Evolutionary conservation across 192 early-diverging fungal genomes (phyloP), one percentile per base, ranked within the genome.

Genomic region (Podila epicladia): DNA sequence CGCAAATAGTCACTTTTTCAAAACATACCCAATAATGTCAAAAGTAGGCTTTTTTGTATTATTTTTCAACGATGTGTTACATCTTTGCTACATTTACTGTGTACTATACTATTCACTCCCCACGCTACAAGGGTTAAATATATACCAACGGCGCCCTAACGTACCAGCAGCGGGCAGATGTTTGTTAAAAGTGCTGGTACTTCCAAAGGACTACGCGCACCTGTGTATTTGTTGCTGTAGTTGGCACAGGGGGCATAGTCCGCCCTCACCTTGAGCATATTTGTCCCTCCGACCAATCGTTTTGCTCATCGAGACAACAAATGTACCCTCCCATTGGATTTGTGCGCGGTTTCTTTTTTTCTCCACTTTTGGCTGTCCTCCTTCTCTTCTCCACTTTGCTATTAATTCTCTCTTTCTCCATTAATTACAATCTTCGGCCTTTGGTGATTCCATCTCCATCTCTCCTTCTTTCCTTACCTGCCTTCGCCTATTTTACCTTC

Each of bases 201-300:
- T 45, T 45, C 9, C 35, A 17, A 45, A 15, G 41, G 41, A 45
- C 13, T 45, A 41, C 38, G 2, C 38, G 12, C 38, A 12, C 38
- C 11, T 9, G 35, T 9, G 1, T 1, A 37, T n/a, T n/a, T 32
- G 32, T 2, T 5, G 57, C 57, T 5, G n/a, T 58, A 7, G 28
- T 57, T 57, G 55, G 35, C 35, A 3, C 35, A 37, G 35, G 4
- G 35, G 35, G 35, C 7, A n/a, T n/a, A n/a, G n/a, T 6, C 35
- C 1, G 41, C 13, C 2, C 13, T 45, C 41, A 15, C 41, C 13
- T 45, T 45, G 41, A 45, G 41, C 41, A 45, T 45, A 45, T 45
- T 13, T 45, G 12, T 15, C 41, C 41, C 41, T 37, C 28, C 24
- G 55, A 28, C 71, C 71, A 72, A 72, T 72, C 71, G 58, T 35